A percentile compares a stretch with the other conserved stretches of the same genome.
phyloP scores from a whole-genome alignment of 148 eudicot genomes.

The Camellia japonica region DNA sequence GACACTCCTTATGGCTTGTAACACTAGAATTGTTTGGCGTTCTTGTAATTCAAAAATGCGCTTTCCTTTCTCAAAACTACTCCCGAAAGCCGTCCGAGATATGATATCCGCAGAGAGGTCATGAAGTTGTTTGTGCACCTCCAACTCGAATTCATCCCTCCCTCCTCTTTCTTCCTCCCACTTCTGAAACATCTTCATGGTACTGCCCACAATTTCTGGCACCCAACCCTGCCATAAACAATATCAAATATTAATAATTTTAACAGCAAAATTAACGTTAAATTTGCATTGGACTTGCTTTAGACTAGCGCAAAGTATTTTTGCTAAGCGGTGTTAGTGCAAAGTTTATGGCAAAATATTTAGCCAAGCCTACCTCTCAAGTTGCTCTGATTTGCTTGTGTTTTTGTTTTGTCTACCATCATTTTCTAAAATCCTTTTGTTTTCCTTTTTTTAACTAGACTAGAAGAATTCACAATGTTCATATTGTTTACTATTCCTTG shows the following conservation, averaged over 20 bases:
- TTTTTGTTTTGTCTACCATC: no score
- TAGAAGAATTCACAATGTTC: no score
- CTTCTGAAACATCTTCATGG: conserved; percentile 33
- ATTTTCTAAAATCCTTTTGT: no score
- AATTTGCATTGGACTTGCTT: not conserved
- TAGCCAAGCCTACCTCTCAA: not conserved
- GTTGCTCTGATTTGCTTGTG: no score
- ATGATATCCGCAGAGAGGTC: conserved; percentile 65
- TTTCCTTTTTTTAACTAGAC: no score
- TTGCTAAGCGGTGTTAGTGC: not conserved
- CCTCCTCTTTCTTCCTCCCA: conserved; percentile 51
- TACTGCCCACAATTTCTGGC: conserved; percentile 68
- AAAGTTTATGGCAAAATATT: not conserved
- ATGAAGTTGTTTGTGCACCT: conserved; percentile 60
- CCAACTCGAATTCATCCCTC: conserved; percentile 60
- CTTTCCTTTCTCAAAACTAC: conserved; percentile 70
- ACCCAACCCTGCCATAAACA: conserved; percentile 63
- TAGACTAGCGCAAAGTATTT: not conserved
- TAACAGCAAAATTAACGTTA: not conserved
- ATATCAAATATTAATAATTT: not conserved
- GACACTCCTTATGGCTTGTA: conserved; percentile 60
- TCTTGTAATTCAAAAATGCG: conserved; percentile 65
- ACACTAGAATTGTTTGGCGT: conserved; percentile 46
- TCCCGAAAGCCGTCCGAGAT: conserved; percentile 83
- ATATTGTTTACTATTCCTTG: no score